A percentile compares a stretch with the other conserved stretches of the same genome.
Evolutionary conservation across 805 yeast species (phyloP).

Genomic region (Torulaspora maleeae): DNA sequence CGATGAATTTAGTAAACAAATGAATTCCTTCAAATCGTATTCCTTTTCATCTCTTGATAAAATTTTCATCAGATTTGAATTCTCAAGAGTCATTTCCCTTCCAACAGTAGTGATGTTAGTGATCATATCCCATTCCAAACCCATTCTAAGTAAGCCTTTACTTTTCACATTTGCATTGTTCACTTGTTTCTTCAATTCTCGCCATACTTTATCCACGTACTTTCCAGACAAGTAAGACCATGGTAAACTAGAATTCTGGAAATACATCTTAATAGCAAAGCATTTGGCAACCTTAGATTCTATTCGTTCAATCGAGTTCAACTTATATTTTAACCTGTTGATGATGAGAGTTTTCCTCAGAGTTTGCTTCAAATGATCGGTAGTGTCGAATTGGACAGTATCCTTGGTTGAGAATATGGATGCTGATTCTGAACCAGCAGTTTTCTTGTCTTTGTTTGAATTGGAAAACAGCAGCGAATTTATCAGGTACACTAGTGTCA

Average conservation of each 20-base stretch:
- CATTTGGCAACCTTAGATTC: slow-evolving; percentile 22
- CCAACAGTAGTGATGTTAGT: slow-evolving; percentile 27
- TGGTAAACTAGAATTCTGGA: slow-evolving; percentile 8
- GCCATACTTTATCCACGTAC: slow-evolving; percentile 18
- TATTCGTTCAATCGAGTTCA: slow-evolving; percentile 20
- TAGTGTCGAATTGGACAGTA: slow-evolving; percentile 16
- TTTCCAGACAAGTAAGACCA: slow-evolving; percentile 18
- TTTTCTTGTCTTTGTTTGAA: slow-evolving; percentile 2
- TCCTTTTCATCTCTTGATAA: slow-evolving; percentile 17
- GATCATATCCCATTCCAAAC: slow-evolving; percentile 24
- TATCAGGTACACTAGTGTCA: slow-evolving; percentile 28
- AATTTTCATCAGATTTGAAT: slow-evolving; percentile 21
- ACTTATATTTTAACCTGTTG: slow-evolving; percentile 18
- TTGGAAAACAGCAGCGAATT: slow-evolving; percentile 15
- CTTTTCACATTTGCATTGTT: slow-evolving; percentile 24
- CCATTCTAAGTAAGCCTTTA: slow-evolving; percentile 28
- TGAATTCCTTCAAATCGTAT: slow-evolving; percentile 18
- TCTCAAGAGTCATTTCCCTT: slow-evolving; percentile 26
- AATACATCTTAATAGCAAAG: slow-evolving; percentile 26
- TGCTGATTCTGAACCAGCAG: slow-evolving; percentile 2
- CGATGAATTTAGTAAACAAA: slow-evolving; percentile 12
- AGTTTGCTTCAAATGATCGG: slow-evolving; percentile 14
- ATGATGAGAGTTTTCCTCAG: slow-evolving; percentile 19
- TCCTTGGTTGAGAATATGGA: slow-evolving; percentile 15
- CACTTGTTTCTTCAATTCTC: slow-evolving; percentile 16